These are phyloP conservation scores for Clausena lansium DNA, from an alignment of 345 rosid species.

Conservation along the genomic window DNA sequence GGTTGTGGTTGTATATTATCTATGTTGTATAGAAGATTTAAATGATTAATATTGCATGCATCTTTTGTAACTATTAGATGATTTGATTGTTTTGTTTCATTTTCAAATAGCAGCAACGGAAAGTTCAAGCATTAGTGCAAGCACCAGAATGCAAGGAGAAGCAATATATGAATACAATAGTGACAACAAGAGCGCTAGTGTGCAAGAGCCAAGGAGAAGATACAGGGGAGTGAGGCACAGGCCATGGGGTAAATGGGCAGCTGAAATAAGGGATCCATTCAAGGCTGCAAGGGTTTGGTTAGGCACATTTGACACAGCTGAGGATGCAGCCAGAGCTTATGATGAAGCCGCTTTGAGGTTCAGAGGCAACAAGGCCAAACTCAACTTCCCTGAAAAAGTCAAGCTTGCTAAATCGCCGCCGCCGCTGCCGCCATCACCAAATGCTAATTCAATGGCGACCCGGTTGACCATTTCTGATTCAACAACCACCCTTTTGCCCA, in stretches of 20 bases:
- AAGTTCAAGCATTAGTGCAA: slow-evolving; percentile 9
- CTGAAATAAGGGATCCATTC: slow-evolving; percentile 86
- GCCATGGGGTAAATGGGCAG: slow-evolving; percentile 98
- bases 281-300: slow-evolving; percentile 91
- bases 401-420: slow-evolving; percentile 31
- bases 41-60: too few relatives aligned
- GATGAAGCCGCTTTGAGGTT: slow-evolving; percentile 82
- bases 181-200: neutral
- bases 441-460: slow-evolving; percentile 16
- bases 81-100: neutral
- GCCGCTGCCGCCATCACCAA: too few relatives aligned
- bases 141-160: slow-evolving; percentile 20
- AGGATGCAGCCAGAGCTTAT: slow-evolving; percentile 88
- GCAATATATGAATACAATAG: slow-evolving; percentile 46
- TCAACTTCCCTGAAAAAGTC: slow-evolving; percentile 94
- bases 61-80: too few relatives aligned
- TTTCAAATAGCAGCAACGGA: slow-evolving; percentile 25
- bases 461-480: slow-evolving; percentile 37
- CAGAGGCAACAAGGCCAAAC: slow-evolving; percentile 92
- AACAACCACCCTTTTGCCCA: slow-evolving; percentile 28
- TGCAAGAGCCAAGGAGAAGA: slow-evolving; percentile 48
- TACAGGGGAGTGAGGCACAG: slow-evolving; percentile 89
- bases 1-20: too few relatives aligned
- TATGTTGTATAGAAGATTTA: too few relatives aligned
- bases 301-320: slow-evolving; percentile 87